These are phyloP conservation scores for Basipetospora sp. DNA, from an alignment of 2,329 filamentous ascomycete species.

Conservation along the genomic window DNA sequence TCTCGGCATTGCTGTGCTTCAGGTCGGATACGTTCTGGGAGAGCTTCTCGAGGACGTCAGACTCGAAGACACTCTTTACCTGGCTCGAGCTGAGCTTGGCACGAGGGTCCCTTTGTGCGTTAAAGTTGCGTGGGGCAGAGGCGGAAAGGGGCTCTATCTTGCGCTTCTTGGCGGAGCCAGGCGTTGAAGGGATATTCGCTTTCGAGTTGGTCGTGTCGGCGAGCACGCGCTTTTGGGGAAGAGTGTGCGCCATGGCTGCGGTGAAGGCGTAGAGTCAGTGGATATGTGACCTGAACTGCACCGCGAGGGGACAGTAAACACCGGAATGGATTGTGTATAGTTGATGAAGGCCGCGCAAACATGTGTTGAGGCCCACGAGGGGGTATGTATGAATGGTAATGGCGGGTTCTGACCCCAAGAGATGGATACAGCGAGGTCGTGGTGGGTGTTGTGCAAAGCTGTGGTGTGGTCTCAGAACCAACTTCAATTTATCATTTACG, in stretches of 20 bases:
- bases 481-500: too few relatives aligned
- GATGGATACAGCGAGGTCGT: background rate
- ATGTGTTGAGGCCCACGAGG: background rate
- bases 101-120: slow-evolving; percentile 47
- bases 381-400: background rate
- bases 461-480: too few relatives aligned
- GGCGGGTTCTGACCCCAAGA: too few relatives aligned
- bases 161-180: slow-evolving; percentile 58
- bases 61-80: slow-evolving; percentile 82
- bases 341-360: background rate
- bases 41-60: slow-evolving; percentile 86
- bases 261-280: background rate
- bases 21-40: slow-evolving; percentile 80
- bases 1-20: slow-evolving; percentile 78
- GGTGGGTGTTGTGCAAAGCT: background rate
- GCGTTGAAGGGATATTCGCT: slow-evolving; percentile 44
- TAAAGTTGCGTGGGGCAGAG: slow-evolving; percentile 39
- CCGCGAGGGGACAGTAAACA: background rate
- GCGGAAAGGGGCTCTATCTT: slow-evolving; percentile 55
- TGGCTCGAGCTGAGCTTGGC: slow-evolving; percentile 58
- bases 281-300: background rate
- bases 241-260: slow-evolving; percentile 30
- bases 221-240: slow-evolving; percentile 60
- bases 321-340: background rate
- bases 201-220: slow-evolving; percentile 51